phyloP scores from a whole-genome alignment of 2,329 filamentous ascomycete species.

The Aureobasidium uvarum region DNA sequence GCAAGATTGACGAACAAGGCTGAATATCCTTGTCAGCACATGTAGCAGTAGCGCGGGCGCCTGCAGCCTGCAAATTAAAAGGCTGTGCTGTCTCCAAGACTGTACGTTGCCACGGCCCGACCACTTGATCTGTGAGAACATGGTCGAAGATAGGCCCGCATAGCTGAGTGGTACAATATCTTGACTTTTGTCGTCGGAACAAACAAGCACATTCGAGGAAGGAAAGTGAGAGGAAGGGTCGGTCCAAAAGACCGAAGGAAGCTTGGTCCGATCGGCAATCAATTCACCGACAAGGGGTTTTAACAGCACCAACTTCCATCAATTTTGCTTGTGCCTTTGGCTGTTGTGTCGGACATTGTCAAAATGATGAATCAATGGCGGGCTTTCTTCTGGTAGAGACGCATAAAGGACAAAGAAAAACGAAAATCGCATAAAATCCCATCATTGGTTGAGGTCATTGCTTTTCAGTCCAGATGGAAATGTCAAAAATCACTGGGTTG shows the following conservation, averaged over 20 bases:
- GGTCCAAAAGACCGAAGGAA: not conserved
- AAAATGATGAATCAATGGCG: too few species aligned
- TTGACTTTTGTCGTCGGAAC: not conserved
- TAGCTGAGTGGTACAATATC: not conserved
- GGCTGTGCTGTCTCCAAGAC: not conserved
- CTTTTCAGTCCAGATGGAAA: too few species aligned
- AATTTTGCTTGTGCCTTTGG: too few species aligned
- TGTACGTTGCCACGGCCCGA: not conserved
- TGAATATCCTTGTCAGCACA: not conserved
- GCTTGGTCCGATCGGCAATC: conserved; percentile 12
- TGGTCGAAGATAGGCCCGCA: too few species aligned
- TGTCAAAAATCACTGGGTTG: too few species aligned
- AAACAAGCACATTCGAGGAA: not conserved
- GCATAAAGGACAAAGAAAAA: too few species aligned
- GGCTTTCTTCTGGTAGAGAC: too few species aligned
- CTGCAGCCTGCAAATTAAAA: not conserved
- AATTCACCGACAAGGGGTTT: not conserved
- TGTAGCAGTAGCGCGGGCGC: not conserved
- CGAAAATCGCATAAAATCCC: too few species aligned
- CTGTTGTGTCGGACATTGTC: too few species aligned
- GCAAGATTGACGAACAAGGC: not conserved
- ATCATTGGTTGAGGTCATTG: too few species aligned
- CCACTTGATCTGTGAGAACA: too few species aligned
- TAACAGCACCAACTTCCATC: not conserved
- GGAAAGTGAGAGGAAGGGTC: not conserved